Evolutionary conservation across 1,284 basidiomycete species (phyloP).

Genomic region (Volvariella volvacea): DNA sequence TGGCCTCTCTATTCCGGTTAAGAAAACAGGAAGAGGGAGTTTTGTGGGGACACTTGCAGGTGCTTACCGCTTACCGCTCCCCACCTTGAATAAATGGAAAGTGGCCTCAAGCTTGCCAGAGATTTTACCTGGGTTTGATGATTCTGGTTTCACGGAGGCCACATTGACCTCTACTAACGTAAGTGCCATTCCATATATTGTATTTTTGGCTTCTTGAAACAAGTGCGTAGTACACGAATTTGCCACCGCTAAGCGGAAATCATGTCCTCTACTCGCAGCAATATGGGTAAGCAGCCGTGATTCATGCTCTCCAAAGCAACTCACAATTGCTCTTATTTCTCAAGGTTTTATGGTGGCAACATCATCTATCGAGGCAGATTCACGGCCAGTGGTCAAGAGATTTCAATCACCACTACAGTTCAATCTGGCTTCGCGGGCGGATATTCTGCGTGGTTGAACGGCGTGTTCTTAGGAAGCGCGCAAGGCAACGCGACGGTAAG

Average conservation of each 20-base stretch:
- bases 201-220: not conserved
- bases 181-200: slow-evolving; percentile 1
- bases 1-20: slow-evolving; percentile 18
- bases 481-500: slow-evolving; percentile 37
- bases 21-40: slow-evolving; percentile 23
- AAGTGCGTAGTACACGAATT: slow-evolving; percentile 34
- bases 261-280: slow-evolving; percentile 43
- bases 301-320: slow-evolving; percentile 1
- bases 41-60: slow-evolving; percentile 20
- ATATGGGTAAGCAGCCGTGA: slow-evolving; percentile 35
- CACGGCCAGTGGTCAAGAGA: slow-evolving; percentile 34
- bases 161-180: slow-evolving; percentile 37
- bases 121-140: slow-evolving; percentile 36
- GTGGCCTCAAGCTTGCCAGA: slow-evolving; percentile 44
- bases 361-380: slow-evolving; percentile 49
- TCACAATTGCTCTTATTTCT: not conserved
- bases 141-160: slow-evolving; percentile 35
- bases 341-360: slow-evolving; percentile 40
- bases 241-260: slow-evolving; percentile 33
- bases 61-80: slow-evolving; percentile 20
- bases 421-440: slow-evolving; percentile 44
- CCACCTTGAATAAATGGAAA: slow-evolving; percentile 36
- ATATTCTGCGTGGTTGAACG: slow-evolving; percentile 46
- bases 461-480: slow-evolving; percentile 40
- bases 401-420: slow-evolving; percentile 36